Evolutionary conservation across 2,329 filamentous ascomycete species (phyloP).

Genomic region (Pyrenochaeta sp.): DNA sequence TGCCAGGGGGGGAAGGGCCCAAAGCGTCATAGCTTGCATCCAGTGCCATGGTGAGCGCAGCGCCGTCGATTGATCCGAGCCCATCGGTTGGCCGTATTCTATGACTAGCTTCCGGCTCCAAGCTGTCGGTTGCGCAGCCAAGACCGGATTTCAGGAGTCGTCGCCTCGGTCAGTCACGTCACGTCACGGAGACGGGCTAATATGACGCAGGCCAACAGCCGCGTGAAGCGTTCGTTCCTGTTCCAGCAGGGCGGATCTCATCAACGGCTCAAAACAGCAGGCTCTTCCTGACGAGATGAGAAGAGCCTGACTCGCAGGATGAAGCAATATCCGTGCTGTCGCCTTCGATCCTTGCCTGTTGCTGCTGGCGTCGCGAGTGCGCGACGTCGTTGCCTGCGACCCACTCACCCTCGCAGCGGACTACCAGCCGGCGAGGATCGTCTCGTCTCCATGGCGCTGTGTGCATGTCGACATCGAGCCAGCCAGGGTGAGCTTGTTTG

Average conservation of each 20-base stretch:
- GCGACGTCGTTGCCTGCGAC: conserved; percentile 1
- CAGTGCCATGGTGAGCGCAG: conserved; percentile 36
- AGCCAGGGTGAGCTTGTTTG: background rate
- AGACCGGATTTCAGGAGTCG: conserved; percentile 14
- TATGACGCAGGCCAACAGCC: conserved; percentile 22
- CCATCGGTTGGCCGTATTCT: conserved; percentile 38
- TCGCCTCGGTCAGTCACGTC: conserved; percentile 14
- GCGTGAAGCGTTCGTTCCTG: conserved; percentile 24
- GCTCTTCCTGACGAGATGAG: conserved; percentile 14
- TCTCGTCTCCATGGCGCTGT: background rate
- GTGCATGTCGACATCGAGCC: conserved; percentile 3
- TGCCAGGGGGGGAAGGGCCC: conserved; percentile 17
- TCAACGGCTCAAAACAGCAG: conserved; percentile 21
- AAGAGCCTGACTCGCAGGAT: conserved; percentile 15
- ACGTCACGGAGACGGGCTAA: conserved; percentile 27
- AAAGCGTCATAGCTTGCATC: conserved; percentile 37
- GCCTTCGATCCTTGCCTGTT: conserved; percentile 2
- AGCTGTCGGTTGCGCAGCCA: conserved; percentile 37
- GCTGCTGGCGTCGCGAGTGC: background rate
- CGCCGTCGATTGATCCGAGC: conserved; percentile 34
- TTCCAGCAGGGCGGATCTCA: conserved; percentile 18
- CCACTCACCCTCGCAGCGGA: background rate
- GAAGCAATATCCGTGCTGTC: background rate
- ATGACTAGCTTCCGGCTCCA: conserved; percentile 40
- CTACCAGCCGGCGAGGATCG: background rate